phyloP scores from a whole-genome alignment of 1,139 yeast species.

The Fermentozyma sake region DNA sequence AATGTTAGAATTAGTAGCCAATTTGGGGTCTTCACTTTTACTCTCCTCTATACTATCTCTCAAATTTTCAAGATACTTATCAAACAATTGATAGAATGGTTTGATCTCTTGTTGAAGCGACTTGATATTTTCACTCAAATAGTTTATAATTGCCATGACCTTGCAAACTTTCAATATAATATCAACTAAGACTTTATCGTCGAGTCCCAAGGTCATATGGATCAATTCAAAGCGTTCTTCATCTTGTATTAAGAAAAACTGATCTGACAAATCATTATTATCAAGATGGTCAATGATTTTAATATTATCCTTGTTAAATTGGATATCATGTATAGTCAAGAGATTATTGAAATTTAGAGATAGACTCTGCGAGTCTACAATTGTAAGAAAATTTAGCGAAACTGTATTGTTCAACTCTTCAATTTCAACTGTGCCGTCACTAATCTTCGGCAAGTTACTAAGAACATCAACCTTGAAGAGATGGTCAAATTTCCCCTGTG shows the following conservation, averaged over 20 bases:
- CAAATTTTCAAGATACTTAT: conserved; percentile 31
- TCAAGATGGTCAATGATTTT: conserved; percentile 14
- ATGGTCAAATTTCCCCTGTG: conserved; percentile 9
- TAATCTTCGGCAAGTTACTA: conserved; percentile 23
- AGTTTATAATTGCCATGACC: conserved; percentile 22
- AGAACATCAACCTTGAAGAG: conserved; percentile 24
- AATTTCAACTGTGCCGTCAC: conserved; percentile 9
- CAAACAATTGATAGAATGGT: conserved; percentile 37
- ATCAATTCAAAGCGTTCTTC: conserved; percentile 11
- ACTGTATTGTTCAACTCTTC: conserved; percentile 8
- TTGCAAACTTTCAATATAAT: conserved; percentile 28
- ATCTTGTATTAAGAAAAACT: conserved; percentile 22
- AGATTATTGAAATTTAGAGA: conserved; percentile 31
- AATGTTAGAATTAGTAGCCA: neutral
- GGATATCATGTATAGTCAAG: conserved; percentile 21
- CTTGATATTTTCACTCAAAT: conserved; percentile 19
- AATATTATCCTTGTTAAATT: conserved; percentile 10
- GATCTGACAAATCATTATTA: conserved; percentile 24
- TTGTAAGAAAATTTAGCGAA: conserved; percentile 21
- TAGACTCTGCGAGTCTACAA: conserved; percentile 20
- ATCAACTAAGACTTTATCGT: conserved; percentile 5
- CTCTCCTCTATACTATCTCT: conserved; percentile 16
- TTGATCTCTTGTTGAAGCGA: conserved; percentile 38
- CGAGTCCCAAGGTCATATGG: conserved; percentile 10
- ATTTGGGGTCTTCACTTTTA: neutral